phyloP scores from a whole-genome alignment of 352 stramenopile genomes.

The Aphanomyces cochlioides region DNA sequence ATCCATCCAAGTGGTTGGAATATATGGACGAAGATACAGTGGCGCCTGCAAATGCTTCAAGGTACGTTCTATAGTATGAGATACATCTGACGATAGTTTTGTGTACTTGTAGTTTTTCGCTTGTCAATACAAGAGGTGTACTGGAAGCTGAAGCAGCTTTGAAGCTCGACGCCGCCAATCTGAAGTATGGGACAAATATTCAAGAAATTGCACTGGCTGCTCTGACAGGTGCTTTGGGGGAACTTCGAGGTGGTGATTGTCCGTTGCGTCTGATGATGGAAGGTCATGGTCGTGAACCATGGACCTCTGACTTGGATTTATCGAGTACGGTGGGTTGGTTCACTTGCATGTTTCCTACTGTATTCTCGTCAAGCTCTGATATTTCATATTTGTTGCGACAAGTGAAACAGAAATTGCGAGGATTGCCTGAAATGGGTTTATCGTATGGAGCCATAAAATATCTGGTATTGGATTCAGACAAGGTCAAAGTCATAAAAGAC shows the following conservation, averaged over 20 bases:
- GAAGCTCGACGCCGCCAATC: background rate
- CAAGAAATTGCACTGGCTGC: background rate
- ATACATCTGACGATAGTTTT: background rate
- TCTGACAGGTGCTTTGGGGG: background rate
- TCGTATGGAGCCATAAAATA: constrained; percentile 12
- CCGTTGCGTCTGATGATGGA: background rate
- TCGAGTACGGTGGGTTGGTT: constrained; percentile 5
- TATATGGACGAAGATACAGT: constrained; percentile 3
- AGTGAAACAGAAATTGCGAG: constrained; percentile 4
- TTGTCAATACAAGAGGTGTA: background rate
- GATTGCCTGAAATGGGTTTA: background rate
- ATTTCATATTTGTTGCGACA: background rate
- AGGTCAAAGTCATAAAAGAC: background rate
- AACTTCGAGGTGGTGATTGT: background rate
- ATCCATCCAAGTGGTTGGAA: background rate
- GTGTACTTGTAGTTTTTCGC: background rate
- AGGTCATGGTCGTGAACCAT: constrained; percentile 1
- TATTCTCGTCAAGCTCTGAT: background rate
- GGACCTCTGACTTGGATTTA: background rate
- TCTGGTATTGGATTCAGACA: background rate
- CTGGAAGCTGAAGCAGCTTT: background rate
- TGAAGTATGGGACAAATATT: background rate
- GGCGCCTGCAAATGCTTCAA: background rate
- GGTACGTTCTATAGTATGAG: background rate
- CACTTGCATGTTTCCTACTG: background rate